Percentiles rank a stretch among this genome's conserved stretches.
Evolutionary conservation across 495 filamentous ascomycete genomes (phyloP).

Genomic region (Chaetomium tenue): DNA sequence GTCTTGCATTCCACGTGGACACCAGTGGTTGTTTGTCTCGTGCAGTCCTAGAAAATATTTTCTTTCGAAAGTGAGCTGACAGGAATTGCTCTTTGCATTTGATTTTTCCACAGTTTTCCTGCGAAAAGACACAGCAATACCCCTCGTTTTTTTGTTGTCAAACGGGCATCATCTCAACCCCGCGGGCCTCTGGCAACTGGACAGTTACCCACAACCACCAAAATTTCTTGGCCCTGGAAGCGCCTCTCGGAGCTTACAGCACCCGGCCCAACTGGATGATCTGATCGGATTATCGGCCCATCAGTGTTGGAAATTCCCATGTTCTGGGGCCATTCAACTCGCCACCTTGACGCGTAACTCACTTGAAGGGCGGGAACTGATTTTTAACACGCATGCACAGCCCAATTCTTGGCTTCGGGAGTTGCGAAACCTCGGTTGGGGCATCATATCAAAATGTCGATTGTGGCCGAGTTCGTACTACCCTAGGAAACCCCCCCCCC

Average conservation of each 20-base stretch:
- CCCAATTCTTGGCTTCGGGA: constrained; percentile 17
- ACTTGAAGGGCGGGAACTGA: not conserved
- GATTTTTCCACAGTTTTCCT: not conserved
- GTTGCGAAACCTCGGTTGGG: constrained; percentile 22
- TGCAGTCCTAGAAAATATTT: not conserved
- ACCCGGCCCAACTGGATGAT: constrained; percentile 30
- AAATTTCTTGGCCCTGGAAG: constrained; percentile 22
- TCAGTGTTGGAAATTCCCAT: constrained; percentile 2
- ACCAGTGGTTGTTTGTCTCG: not conserved
- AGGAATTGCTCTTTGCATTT: not conserved
- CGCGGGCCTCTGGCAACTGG: constrained; percentile 22
- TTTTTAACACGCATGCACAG: constrained; percentile 5
- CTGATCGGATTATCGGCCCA: constrained; percentile 27
- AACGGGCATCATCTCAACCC: constrained; percentile 21
- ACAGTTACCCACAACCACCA: constrained; percentile 25
- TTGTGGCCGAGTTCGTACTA: constrained; percentile 63
- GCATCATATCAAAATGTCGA: constrained; percentile 53
- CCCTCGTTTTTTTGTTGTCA: not conserved
- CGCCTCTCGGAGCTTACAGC: constrained; percentile 23
- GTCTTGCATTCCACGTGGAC: constrained; percentile 2
- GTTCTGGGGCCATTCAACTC: constrained; percentile 21
- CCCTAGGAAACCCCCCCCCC: constrained; percentile 10
- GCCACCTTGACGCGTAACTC: constrained; percentile 35
- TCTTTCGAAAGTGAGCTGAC: not conserved
- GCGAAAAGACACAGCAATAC: not conserved